These are phyloP conservation scores for Aspergillus sp. DNA, from an alignment of 2,329 filamentous ascomycete genomes.

Conservation along the genomic window DNA sequence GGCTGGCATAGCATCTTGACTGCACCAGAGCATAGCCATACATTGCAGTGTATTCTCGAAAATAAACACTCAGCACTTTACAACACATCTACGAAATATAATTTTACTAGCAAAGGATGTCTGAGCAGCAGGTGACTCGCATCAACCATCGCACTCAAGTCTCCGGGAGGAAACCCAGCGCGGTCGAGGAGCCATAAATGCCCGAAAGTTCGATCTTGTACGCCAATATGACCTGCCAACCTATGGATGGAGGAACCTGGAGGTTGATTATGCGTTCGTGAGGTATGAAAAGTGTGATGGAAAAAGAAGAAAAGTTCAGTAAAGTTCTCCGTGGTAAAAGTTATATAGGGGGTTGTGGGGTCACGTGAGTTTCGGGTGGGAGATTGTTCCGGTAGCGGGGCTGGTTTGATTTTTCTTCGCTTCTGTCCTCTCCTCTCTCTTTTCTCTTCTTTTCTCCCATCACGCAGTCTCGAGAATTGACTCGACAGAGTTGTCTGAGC, in stretches of 20 bases:
- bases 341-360: conserved; percentile 3
- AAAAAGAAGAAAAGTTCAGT: conserved; percentile 20
- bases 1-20: too few species aligned
- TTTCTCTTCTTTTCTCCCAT: not conserved
- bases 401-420: conserved; percentile 1
- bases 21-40: too few species aligned
- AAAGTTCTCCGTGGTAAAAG: conserved; percentile 6
- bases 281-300: conserved; percentile 35
- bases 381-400: not conserved
- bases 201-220: conserved; percentile 34
- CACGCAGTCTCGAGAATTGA: too few species aligned
- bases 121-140: conserved; percentile 33
- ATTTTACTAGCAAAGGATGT: conserved; percentile 19
- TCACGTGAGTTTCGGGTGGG: conserved; percentile 7
- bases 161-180: conserved; percentile 19
- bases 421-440: not conserved
- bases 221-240: conserved; percentile 46
- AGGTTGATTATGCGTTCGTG: conserved; percentile 46
- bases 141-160: conserved; percentile 24
- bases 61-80: not conserved
- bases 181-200: conserved; percentile 28
- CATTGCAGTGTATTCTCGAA: too few species aligned
- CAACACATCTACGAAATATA: not conserved
- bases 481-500: too few species aligned
- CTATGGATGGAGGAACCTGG: conserved; percentile 36